Conservation (phyloP, 1,284 basidiomycete species). For the Ustilago loliicola region DNA sequence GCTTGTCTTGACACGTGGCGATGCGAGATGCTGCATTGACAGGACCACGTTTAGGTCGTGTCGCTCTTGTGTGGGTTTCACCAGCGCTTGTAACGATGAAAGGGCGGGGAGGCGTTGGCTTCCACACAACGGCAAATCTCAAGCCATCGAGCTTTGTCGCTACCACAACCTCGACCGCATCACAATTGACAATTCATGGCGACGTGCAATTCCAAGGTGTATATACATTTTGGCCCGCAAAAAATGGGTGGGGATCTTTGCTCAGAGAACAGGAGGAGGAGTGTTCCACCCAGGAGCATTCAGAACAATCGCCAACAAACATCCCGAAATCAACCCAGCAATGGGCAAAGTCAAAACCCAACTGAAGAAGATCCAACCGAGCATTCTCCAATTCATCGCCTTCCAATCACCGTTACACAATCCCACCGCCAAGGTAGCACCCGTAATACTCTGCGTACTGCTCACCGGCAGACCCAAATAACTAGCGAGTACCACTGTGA, state of each 20-base stretch:
- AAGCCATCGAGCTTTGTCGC: too few relatives aligned
- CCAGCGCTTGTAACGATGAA: too few relatives aligned
- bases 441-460: constrained; percentile 50
- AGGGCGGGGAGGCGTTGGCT: too few relatives aligned
- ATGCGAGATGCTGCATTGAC: not conserved
- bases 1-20: not conserved
- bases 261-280: constrained; percentile 33
- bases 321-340: constrained; percentile 49
- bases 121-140: too few relatives aligned
- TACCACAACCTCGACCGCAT: not conserved
- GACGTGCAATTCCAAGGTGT: not conserved
- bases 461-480: constrained; percentile 43
- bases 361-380: constrained; percentile 50
- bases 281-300: constrained; percentile 54
- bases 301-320: constrained; percentile 38
- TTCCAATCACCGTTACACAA: constrained; percentile 41
- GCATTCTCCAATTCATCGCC: constrained; percentile 46
- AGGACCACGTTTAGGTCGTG: not conserved
- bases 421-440: constrained; percentile 45
- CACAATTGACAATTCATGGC: not conserved
- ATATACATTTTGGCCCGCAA: too few relatives aligned
- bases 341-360: constrained; percentile 56
- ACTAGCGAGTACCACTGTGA: constrained; percentile 43
- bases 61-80: too few relatives aligned
- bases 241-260: too few relatives aligned